Percentiles rank a stretch among this genome's conserved stretches.
Evolutionary conservation across 2,329 filamentous ascomycete species (phyloP).

Genomic region (Aspergillus pseudoterreus): DNA sequence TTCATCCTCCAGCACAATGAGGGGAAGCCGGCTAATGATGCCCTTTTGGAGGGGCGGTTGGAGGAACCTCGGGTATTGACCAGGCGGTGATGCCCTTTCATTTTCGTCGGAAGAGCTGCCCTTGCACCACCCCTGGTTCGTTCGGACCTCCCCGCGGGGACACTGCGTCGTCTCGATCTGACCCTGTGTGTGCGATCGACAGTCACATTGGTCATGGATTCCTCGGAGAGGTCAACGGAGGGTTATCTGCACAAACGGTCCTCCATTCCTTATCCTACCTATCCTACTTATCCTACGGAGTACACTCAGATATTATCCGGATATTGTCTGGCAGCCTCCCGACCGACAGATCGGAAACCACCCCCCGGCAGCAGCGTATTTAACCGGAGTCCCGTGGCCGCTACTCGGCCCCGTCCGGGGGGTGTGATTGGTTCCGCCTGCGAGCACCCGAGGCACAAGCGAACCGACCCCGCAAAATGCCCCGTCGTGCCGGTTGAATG

Average conservation of each 20-base stretch:
- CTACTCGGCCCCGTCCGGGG: constrained; percentile 13
- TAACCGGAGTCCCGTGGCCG: constrained; percentile 20
- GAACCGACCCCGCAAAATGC: constrained; percentile 18
- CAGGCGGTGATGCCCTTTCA: constrained; percentile 1
- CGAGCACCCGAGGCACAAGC: constrained; percentile 13
- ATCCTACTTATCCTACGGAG: too few species aligned
- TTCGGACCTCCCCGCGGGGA: constrained; percentile 26
- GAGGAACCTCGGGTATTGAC: constrained; percentile 16
- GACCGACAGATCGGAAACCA: constrained; percentile 13
- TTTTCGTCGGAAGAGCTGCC: constrained; percentile 10
- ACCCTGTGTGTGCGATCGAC: neutral
- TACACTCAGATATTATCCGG: neutral
- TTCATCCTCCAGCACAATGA: constrained; percentile 6
- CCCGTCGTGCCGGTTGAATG: neutral
- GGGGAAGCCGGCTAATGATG: constrained; percentile 12
- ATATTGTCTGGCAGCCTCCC: constrained; percentile 2
- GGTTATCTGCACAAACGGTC: too few species aligned
- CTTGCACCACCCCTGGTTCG: constrained; percentile 1
- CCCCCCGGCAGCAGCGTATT: constrained; percentile 14
- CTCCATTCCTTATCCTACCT: too few species aligned
- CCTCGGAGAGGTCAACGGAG: too few species aligned
- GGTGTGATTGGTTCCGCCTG: constrained; percentile 12
- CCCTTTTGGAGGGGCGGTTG: neutral
- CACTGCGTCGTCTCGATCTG: constrained; percentile 3
- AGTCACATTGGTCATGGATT: constrained; percentile 7